Percentiles rank a stretch among this genome's conserved stretches.
Conservation (phyloP, 2,329 filamentous ascomycete genomes). For the Clarireedia sp. region DNA sequence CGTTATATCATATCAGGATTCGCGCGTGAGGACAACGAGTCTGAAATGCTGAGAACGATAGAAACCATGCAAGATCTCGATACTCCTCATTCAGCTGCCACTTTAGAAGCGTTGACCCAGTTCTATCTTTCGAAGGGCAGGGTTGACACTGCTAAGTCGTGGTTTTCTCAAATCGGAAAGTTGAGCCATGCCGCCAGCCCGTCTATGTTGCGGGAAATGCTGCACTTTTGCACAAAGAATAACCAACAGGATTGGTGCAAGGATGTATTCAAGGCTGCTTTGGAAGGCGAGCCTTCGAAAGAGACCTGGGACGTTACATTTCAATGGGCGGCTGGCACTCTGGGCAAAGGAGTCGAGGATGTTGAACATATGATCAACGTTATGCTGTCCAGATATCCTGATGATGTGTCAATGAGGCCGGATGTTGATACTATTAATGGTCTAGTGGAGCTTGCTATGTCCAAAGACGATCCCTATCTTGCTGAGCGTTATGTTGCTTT, state of each 20-base stretch:
- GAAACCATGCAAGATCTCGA: conserved; percentile 42
- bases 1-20: conserved; percentile 51
- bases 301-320: conserved; percentile 64
- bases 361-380: conserved; percentile 64
- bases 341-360: conserved; percentile 63
- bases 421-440: conserved; percentile 69
- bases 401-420: conserved; percentile 43
- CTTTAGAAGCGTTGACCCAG: conserved; percentile 48
- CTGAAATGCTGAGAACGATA: conserved; percentile 49
- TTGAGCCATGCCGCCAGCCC: neutral
- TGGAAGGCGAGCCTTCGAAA: conserved; percentile 39
- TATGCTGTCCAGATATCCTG: conserved; percentile 46
- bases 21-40: conserved; percentile 48
- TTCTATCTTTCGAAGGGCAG: conserved; percentile 55
- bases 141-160: conserved; percentile 53
- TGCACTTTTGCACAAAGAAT: conserved; percentile 54
- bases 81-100: conserved; percentile 35
- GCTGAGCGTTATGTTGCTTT: conserved; percentile 68
- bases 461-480: conserved; percentile 59
- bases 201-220: conserved; percentile 39
- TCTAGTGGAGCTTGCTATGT: conserved; percentile 64
- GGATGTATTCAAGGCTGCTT: conserved; percentile 42
- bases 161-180: conserved; percentile 49
- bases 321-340: conserved; percentile 63
- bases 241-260: conserved; percentile 55